These are phyloP conservation scores for Jaenimonas drosophilae DNA, from an alignment of 208 protist species.

Conservation along the genomic window DNA sequence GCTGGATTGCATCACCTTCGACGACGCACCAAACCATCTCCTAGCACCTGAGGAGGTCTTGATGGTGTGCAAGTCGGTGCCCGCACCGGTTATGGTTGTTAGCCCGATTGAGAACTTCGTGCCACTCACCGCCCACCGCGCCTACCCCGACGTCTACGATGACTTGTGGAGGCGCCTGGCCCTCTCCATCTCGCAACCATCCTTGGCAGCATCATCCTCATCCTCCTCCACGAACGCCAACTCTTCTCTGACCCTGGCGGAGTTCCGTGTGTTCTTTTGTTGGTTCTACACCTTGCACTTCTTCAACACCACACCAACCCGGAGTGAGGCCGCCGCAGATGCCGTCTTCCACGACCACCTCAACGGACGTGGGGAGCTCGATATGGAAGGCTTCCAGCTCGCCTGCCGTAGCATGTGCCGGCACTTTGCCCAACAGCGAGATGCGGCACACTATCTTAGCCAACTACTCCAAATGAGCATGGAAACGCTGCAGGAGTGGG, in stretches of 20 bases:
- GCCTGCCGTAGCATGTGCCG: constrained; percentile 43
- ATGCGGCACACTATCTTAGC: constrained; percentile 40
- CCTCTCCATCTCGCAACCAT: neutral
- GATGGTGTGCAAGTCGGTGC: constrained; percentile 18
- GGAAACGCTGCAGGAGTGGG: constrained; percentile 4
- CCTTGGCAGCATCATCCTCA: constrained; percentile 5
- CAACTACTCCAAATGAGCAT: constrained; percentile 22
- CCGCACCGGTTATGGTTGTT: constrained; percentile 18
- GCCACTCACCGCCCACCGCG: constrained; percentile 8
- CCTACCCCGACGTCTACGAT: constrained; percentile 46
- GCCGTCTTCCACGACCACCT: constrained; percentile 37
- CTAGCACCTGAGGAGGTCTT: constrained; percentile 41
- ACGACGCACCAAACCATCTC: constrained; percentile 50
- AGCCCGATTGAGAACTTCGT: constrained; percentile 50
- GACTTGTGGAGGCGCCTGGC: constrained; percentile 24
- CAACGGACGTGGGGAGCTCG: constrained; percentile 31
- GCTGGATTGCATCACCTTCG: constrained; percentile 55
- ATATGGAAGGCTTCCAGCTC: constrained; percentile 28
- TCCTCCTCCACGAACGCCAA: neutral
- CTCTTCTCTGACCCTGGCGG: constrained; percentile 10
- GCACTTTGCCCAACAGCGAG: constrained; percentile 25
- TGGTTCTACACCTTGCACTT: constrained; percentile 71
- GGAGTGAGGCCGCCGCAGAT: constrained; percentile 33
- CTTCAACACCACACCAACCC: constrained; percentile 34
- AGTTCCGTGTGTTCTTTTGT: constrained; percentile 61